Base-by-base conservation (phyloP, 2,329 filamentous ascomycete species). In the Blastomyces gilchristii region DNA sequence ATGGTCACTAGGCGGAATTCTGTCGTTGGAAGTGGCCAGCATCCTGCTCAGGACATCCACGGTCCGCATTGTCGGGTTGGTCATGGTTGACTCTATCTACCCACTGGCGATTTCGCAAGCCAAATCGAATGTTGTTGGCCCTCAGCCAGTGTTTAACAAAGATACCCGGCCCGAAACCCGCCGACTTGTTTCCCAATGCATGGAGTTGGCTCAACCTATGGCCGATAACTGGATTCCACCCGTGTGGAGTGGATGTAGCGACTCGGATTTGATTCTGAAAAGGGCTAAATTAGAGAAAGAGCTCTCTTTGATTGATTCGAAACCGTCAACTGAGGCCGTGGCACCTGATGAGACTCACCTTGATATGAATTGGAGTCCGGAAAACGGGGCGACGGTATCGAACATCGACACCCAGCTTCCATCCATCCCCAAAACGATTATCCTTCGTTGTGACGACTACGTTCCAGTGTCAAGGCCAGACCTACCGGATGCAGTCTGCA, bases 71-170 rank as follows among this genome's bases (percentile, higher is more conserved):
- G 28, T 67, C 2, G 67, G 67, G 16, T 66, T 69, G 34, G 63
- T 68, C 18, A 69, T 69, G 67, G 59, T 69, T 18, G 67, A 69
- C 47, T 68, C 64, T 53, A 63, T 68, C 22, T 66, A 66, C 41
- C 64, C 67, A 11, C 59, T 52, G 2, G 45, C 49, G 16, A 34
- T 49, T 8, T 56, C 22, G 9, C 43, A 59, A 31, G 43, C n/a
- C 6, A 18, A 31, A n/a, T 49, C 45, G n/a, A 60, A 61, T 25
- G 34, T 65, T 2, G 61, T 64, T 22, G 58, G 63, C 4, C 50
- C 61, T 25, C 60, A 66, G 54, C 37, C 63, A 31, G 47, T 64
- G 11, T 67, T 64, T 39, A 49, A 61, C 18, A 45, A 54, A 31
- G 58, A 61, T 39, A 62, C 65, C 43, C 63, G 58, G 54, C 41